Conservation (phyloP, 1,139 yeast species). For the Taiozyma sp. region DNA sequence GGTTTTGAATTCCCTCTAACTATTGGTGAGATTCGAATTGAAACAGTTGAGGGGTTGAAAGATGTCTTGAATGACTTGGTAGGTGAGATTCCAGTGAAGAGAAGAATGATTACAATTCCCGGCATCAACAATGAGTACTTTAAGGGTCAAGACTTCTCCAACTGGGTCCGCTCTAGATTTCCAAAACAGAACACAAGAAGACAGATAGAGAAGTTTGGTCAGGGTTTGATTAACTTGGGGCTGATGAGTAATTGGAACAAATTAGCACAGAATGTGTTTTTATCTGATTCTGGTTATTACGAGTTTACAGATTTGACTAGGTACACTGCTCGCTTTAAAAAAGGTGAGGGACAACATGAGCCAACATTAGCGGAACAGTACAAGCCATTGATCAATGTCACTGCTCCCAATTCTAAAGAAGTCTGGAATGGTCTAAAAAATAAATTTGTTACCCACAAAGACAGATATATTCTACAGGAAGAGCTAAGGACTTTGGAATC, state of each 20-base stretch:
- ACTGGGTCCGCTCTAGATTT: conserved; percentile 14
- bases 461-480: conserved; percentile 7
- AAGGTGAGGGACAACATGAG: background rate
- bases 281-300: conserved; percentile 22
- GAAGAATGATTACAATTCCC: conserved; percentile 24
- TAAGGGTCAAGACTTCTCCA: conserved; percentile 14
- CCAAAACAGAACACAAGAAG: conserved; percentile 16
- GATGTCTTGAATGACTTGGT: conserved; percentile 16
- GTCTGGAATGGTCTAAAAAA: conserved; percentile 16
- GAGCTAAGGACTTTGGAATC: conserved; percentile 6
- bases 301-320: conserved; percentile 25
- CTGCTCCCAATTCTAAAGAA: conserved; percentile 1
- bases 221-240: conserved; percentile 17
- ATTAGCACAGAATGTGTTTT: conserved; percentile 15
- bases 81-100: conserved; percentile 18
- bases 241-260: conserved; percentile 21
- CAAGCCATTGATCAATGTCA: background rate
- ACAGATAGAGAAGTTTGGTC: conserved; percentile 23
- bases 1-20: conserved; percentile 23
- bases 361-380: background rate
- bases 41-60: conserved; percentile 16
- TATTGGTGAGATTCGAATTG: conserved; percentile 17
- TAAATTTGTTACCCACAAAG: conserved; percentile 8
- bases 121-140: conserved; percentile 24
- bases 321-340: conserved; percentile 17